Conservation (phyloP, 2,329 filamentous ascomycete species). For the Ambrosiella beaveri region DNA sequence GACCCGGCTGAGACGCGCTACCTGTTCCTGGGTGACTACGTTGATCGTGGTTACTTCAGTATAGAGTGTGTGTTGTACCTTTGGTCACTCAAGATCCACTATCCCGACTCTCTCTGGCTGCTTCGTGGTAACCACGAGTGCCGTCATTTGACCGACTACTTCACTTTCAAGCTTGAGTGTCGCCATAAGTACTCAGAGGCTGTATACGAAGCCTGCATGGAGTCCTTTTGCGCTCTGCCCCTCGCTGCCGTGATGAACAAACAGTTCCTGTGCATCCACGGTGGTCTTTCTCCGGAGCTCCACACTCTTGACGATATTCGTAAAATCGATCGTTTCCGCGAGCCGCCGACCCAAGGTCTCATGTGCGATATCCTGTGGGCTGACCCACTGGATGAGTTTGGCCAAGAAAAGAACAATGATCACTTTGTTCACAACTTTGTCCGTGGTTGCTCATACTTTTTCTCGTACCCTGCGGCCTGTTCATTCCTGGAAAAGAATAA, state of each 20-base stretch:
- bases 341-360: slow-evolving; percentile 88
- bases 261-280: slow-evolving; percentile 97
- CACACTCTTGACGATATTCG: slow-evolving; percentile 91
- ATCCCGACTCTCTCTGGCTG: slow-evolving; percentile 92
- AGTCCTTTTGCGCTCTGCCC: slow-evolving; percentile 88
- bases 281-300: slow-evolving; percentile 84
- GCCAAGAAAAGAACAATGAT: slow-evolving; percentile 94
- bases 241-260: slow-evolving; percentile 99
- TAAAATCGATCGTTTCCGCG: slow-evolving; percentile 80
- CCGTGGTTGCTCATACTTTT: slow-evolving; percentile 96
- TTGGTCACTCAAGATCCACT: slow-evolving; percentile 98
- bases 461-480: slow-evolving; percentile 93
- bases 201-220: slow-evolving; percentile 95
- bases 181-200: slow-evolving; percentile 98
- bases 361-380: slow-evolving; percentile 99
- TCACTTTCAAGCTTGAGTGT: slow-evolving; percentile 99
- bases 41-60: slow-evolving; percentile 95
- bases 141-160: slow-evolving; percentile 97
- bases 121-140: slow-evolving; percentile 97
- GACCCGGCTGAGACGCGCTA: slow-evolving; percentile 94
- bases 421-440: slow-evolving; percentile 98
- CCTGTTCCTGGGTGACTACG: slow-evolving; percentile 93
- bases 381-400: slow-evolving; percentile 93
- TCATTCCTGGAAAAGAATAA: slow-evolving; percentile 99
- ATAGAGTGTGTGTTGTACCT: slow-evolving; percentile 98